A percentile compares a stretch with the other conserved stretches of the same genome.
Conservation (phyloP, 2,329 filamentous ascomycete species). For the Nemania diffusa region DNA sequence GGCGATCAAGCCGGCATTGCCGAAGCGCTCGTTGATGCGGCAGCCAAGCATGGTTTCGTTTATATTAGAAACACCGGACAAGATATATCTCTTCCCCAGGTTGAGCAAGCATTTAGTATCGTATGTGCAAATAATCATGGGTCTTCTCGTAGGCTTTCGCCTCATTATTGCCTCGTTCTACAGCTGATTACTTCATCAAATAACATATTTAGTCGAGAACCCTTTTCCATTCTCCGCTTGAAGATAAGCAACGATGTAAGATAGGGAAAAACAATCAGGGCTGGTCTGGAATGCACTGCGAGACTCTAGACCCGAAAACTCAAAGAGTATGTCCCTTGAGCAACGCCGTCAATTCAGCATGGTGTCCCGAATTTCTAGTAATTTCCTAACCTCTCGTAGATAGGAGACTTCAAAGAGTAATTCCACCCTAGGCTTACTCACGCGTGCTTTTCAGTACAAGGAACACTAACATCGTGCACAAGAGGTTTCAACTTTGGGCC, state of each 20-base stretch:
- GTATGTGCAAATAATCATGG: slow-evolving; percentile 57
- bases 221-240: slow-evolving; percentile 76
- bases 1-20: slow-evolving; percentile 66
- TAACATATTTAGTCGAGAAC: slow-evolving; percentile 66
- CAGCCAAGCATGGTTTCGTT: slow-evolving; percentile 85
- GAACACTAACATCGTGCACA: slow-evolving; percentile 49
- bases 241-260: slow-evolving; percentile 78
- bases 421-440: not conserved
- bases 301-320: slow-evolving; percentile 85
- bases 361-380: slow-evolving; percentile 7
- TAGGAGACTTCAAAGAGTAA: slow-evolving; percentile 89
- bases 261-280: slow-evolving; percentile 87
- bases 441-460: slow-evolving; percentile 10
- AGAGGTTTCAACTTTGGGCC: slow-evolving; percentile 94
- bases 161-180: not conserved
- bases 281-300: slow-evolving; percentile 88
- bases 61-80: slow-evolving; percentile 82
- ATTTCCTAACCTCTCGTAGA: slow-evolving; percentile 54
- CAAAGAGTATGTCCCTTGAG: slow-evolving; percentile 70
- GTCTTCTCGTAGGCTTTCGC: not conserved
- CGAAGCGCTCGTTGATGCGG: slow-evolving; percentile 80
- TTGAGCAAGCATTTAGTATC: slow-evolving; percentile 78
- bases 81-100: slow-evolving; percentile 72
- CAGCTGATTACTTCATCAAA: slow-evolving; percentile 9
- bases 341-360: not conserved